phyloP scores from a whole-genome alignment of 306 rosid species.

The Mucuna pruriens region DNA sequence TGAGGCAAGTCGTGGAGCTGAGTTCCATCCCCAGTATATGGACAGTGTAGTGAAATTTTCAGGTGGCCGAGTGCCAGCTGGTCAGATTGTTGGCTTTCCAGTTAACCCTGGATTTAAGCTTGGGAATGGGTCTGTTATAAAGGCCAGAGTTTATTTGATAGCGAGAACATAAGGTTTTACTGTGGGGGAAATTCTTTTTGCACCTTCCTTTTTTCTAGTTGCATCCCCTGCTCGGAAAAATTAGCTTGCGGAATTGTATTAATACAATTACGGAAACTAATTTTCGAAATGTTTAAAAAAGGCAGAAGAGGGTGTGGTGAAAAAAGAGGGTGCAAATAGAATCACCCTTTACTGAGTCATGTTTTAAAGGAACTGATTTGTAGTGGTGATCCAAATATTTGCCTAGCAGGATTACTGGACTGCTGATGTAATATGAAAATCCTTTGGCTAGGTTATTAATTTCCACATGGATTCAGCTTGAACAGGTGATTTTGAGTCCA shows the following conservation, averaged over 20 bases:
- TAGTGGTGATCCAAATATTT: slow-evolving; percentile 14
- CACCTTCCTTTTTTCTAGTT: neutral
- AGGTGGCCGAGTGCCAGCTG: slow-evolving; percentile 64
- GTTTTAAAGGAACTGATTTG: neutral
- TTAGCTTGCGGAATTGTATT: neutral
- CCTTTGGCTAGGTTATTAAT: slow-evolving; percentile 29
- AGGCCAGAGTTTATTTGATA: slow-evolving; percentile 81
- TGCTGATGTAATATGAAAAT: slow-evolving; percentile 38
- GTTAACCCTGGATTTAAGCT: slow-evolving; percentile 95
- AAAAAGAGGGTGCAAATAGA: neutral
- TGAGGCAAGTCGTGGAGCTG: slow-evolving; percentile 90
- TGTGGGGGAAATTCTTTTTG: neutral
- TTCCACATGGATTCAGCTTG: slow-evolving; percentile 26
- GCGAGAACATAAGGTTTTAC: slow-evolving; percentile 47
- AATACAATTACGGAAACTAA: neutral
- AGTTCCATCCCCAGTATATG: slow-evolving; percentile 80
- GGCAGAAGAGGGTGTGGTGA: neutral
- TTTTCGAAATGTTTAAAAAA: neutral
- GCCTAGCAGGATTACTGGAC: slow-evolving; percentile 10
- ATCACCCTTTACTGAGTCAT: neutral
- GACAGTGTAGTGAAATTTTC: slow-evolving; percentile 77
- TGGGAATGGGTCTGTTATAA: slow-evolving; percentile 77
- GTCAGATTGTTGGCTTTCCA: slow-evolving; percentile 80
- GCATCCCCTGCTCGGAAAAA: neutral
- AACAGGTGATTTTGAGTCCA: slow-evolving; percentile 24